Percentiles rank a stretch among this genome's conserved stretches.
Conservation (phyloP, 257 asterid genomes). For the Gentiana macrophylla region DNA sequence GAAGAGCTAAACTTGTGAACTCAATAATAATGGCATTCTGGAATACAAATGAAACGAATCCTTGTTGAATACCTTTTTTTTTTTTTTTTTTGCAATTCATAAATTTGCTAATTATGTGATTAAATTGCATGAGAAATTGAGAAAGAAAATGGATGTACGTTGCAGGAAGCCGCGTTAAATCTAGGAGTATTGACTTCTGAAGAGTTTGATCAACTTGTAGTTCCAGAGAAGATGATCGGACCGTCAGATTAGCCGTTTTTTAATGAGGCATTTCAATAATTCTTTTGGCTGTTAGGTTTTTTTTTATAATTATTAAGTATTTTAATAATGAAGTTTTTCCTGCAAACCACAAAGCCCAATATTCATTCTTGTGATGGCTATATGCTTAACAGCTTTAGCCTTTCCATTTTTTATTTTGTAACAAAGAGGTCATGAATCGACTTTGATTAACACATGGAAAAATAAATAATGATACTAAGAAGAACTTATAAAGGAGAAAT, state of each 20-base stretch:
- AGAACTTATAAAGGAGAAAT: too few species aligned
- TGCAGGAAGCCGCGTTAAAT: constrained; percentile 81
- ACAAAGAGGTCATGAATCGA: too few species aligned
- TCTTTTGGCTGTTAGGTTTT: neutral
- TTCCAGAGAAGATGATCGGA: constrained; percentile 94
- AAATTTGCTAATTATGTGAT: neutral
- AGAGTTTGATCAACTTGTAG: constrained; percentile 77
- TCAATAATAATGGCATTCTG: neutral
- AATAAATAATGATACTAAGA: too few species aligned
- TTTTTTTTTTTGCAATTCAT: neutral
- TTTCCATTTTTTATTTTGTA: too few species aligned
- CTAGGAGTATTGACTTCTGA: constrained; percentile 66
- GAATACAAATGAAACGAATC: neutral
- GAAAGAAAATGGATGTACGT: constrained; percentile 4
- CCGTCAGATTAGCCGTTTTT: constrained; percentile 39
- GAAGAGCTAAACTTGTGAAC: neutral
- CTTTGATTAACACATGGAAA: too few species aligned
- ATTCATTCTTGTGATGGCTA: too few species aligned
- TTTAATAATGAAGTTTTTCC: too few species aligned
- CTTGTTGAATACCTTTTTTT: neutral
- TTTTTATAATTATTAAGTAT: too few species aligned
- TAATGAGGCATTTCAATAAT: constrained; percentile 7
- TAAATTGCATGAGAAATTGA: constrained; percentile 4
- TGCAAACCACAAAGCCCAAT: too few species aligned
- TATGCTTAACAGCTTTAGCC: too few species aligned